These are phyloP conservation scores for Aurantiochytrium sp. DNA, from an alignment of 108 stramenopile genomes.

Conservation along the genomic window DNA sequence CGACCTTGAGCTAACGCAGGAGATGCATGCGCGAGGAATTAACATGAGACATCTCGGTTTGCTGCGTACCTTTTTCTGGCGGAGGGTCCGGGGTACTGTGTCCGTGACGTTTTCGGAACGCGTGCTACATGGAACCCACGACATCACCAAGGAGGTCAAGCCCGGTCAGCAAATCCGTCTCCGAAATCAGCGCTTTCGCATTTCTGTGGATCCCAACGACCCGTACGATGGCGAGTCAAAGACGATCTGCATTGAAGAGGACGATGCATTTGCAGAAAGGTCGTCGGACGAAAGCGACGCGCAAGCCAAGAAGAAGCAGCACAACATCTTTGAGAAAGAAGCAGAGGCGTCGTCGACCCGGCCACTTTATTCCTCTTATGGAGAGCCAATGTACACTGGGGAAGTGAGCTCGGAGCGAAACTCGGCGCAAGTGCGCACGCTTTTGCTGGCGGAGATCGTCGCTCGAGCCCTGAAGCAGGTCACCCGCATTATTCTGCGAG, in stretches of 20 bases:
- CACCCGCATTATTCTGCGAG: conserved; percentile 31
- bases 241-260: conserved; percentile 31
- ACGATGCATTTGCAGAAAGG: neutral
- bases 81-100: conserved; percentile 36
- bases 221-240: conserved; percentile 19
- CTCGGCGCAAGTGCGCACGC: conserved; percentile 21
- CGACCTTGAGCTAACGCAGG: conserved; percentile 37
- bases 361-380: neutral
- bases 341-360: neutral
- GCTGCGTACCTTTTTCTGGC: conserved; percentile 44
- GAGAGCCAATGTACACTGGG: conserved; percentile 27
- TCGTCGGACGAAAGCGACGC: neutral
- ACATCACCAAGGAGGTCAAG: conserved; percentile 33
- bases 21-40: conserved; percentile 45
- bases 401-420: conserved; percentile 32
- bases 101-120: conserved; percentile 25
- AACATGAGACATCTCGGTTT: conserved; percentile 52
- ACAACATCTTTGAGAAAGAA: neutral
- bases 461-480: conserved; percentile 44
- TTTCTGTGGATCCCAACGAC: conserved; percentile 23
- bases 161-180: conserved; percentile 41
- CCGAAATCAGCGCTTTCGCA: conserved; percentile 19
- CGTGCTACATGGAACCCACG: conserved; percentile 16
- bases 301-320: neutral
- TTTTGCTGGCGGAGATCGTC: conserved; percentile 43